Conservation (phyloP, 768 basidiomycete genomes). For the Dacryopinax spathularia region DNA sequence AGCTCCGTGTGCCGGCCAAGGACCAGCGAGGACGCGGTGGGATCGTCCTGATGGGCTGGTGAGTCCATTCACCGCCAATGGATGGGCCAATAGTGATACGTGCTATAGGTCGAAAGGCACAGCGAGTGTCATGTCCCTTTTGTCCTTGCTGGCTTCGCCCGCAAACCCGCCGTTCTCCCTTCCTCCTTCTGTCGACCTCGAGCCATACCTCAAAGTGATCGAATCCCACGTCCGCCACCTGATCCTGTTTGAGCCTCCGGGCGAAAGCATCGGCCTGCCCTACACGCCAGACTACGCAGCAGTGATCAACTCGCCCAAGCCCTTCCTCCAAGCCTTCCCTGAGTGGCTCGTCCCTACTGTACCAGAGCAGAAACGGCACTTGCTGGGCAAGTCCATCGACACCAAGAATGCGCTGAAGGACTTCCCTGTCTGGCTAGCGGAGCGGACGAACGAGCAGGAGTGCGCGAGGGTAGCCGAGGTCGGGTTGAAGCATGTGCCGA, state of each 20-base stretch:
- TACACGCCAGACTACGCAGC: background rate
- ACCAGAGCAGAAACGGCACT: background rate
- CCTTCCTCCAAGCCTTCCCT: background rate
- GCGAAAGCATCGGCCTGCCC: background rate
- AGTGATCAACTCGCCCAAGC: background rate
- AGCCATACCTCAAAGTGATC: background rate
- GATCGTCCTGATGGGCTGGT: constrained; percentile 1
- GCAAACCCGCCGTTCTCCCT: background rate
- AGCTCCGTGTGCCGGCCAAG: background rate
- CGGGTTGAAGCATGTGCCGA: background rate
- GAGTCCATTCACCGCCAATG: background rate
- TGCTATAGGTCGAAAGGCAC: background rate
- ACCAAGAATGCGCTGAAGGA: background rate
- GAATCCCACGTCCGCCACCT: background rate
- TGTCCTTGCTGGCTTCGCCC: background rate
- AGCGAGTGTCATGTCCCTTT: background rate
- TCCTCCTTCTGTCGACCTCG: background rate
- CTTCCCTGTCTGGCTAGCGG: background rate
- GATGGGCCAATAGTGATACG: background rate
- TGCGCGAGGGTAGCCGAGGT: background rate
- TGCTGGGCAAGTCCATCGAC: background rate
- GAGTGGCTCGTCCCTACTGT: background rate
- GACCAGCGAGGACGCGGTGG: background rate
- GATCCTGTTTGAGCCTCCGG: background rate
- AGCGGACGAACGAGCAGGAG: background rate